Conservation (phyloP, 495 filamentous ascomycete genomes). For the Talaromyces stipitatus region DNA sequence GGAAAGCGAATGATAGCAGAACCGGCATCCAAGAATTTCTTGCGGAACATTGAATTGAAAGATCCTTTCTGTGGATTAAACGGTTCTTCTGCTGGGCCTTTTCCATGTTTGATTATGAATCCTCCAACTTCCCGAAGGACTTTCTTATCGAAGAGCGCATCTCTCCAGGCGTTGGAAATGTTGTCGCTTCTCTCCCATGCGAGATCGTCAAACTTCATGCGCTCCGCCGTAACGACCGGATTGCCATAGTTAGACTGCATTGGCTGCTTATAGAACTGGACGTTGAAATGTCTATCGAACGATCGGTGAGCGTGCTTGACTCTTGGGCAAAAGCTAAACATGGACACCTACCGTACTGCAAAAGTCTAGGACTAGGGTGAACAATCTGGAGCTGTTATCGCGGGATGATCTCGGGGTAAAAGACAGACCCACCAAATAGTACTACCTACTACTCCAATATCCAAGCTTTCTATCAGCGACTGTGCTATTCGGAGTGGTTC, state of each 20-base stretch:
- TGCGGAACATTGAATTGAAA: constrained; percentile 18
- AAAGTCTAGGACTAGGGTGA: no score
- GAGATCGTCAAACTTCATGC: constrained; percentile 18
- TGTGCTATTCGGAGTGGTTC: neutral
- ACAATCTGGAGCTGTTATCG: neutral
- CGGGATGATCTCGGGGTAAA: neutral
- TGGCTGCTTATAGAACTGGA: neutral
- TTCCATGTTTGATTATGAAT: constrained; percentile 13
- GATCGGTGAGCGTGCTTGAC: neutral
- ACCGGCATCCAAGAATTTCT: constrained; percentile 12
- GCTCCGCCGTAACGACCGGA: neutral
- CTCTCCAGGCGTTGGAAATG: constrained; percentile 14
- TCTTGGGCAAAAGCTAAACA: no score
- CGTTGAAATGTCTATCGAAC: neutral
- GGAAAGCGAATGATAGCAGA: constrained; percentile 18
- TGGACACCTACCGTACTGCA: no score
- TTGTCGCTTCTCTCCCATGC: constrained; percentile 20
- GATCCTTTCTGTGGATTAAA: constrained; percentile 1
- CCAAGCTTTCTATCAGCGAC: neutral
- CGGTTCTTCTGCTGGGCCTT: neutral
- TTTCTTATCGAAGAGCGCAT: constrained; percentile 9
- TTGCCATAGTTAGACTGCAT: neutral
- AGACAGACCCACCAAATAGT: neutral
- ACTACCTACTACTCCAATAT: neutral
- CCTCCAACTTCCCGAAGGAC: constrained; percentile 17